Evolutionary conservation across 768 basidiomycete species (phyloP).

Genomic region (Rhodosporidiobolus odoratus): DNA sequence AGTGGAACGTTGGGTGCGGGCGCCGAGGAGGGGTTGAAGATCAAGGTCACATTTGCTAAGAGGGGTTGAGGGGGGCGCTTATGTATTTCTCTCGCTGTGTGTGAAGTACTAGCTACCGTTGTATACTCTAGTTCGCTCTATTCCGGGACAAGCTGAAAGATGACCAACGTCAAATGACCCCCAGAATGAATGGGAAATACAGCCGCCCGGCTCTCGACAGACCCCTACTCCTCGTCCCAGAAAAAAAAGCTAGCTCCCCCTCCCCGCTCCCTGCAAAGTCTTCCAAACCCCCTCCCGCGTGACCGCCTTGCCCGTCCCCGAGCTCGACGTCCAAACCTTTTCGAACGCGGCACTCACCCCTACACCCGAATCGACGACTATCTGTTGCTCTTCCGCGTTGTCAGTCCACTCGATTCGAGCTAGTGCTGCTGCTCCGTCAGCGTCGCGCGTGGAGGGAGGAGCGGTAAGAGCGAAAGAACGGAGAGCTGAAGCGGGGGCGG

Average conservation of each 20-base stretch:
- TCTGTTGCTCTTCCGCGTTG: not conserved
- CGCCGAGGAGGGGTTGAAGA: constrained; percentile 87
- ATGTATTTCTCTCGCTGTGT: too few species aligned
- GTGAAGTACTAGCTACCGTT: too few species aligned
- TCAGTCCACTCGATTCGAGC: constrained; percentile 1
- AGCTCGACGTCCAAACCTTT: constrained; percentile 1
- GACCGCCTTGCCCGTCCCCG: not conserved
- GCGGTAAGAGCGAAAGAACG: not conserved
- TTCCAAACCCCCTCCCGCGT: not conserved
- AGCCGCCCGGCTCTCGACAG: too few species aligned
- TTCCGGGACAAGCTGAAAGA: too few species aligned
- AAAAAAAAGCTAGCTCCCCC: too few species aligned
- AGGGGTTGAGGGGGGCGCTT: constrained; percentile 26
- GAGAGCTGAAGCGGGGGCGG: not conserved
- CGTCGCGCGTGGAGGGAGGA: not conserved
- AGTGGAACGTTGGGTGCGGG: not conserved
- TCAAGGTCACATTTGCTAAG: constrained; percentile 63
- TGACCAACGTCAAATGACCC: too few species aligned
- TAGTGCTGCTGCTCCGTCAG: too few species aligned
- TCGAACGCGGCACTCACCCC: not conserved
- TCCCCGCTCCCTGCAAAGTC: not conserved
- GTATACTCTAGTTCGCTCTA: too few species aligned
- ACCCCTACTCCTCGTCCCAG: too few species aligned
- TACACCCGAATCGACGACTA: not conserved
- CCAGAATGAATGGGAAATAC: too few species aligned